A percentile compares a stretch with the other conserved stretches of the same genome.
phyloP scores from a whole-genome alignment of 305 asterid genomes.

The Solanum hybrid region DNA sequence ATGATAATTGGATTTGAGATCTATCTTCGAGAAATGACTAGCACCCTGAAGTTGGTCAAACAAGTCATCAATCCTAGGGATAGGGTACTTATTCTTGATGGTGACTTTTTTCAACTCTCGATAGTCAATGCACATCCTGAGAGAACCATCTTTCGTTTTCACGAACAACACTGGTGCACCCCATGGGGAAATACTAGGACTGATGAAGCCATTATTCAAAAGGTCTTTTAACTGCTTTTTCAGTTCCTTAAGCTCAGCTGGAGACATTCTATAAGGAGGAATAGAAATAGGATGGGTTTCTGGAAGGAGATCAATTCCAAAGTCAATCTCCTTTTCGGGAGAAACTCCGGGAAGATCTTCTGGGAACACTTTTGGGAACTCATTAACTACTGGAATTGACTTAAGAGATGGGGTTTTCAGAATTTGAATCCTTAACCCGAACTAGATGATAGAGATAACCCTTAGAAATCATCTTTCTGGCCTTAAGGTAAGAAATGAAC shows the following conservation, averaged over 20 bases:
- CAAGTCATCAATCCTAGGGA: background rate
- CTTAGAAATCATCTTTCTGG: background rate
- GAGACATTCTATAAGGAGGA: background rate
- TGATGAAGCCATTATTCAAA: no score
- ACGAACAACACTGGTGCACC: no score
- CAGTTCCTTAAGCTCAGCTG: background rate
- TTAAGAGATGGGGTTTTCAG: background rate
- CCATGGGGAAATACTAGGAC: no score
- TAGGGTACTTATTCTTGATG: background rate
- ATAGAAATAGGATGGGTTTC: background rate
- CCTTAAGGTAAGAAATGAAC: background rate
- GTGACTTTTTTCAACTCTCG: background rate
- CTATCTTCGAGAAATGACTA: background rate
- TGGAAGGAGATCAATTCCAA: background rate
- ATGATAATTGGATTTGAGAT: no score
- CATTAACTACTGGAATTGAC: background rate
- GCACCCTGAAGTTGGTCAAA: background rate
- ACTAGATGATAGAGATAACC: background rate
- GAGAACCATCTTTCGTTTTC: no score
- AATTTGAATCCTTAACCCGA: background rate
- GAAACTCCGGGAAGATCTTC: background rate
- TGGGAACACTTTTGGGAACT: background rate
- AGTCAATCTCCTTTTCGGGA: background rate
- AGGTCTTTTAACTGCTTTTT: no score
- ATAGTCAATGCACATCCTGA: no score